Evolutionary conservation across 257 asterid genomes (phyloP).

Genomic region (Pogostemon cablin): DNA sequence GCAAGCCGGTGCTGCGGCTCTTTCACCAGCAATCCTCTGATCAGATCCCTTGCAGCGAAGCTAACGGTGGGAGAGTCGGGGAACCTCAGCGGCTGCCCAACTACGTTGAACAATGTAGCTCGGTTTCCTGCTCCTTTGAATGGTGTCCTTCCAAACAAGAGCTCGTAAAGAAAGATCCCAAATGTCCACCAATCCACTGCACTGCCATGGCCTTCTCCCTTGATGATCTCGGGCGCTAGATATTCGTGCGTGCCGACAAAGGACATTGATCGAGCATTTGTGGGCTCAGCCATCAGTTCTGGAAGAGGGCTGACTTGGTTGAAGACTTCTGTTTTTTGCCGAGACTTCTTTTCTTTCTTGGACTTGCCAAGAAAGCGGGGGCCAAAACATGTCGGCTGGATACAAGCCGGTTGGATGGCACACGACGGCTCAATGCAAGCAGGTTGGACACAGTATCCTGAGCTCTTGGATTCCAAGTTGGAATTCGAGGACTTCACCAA

Average conservation of each 20-base stretch:
- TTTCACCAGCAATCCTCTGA: constrained; percentile 59
- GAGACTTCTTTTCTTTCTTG: constrained; percentile 47
- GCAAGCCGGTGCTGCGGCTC: constrained; percentile 72
- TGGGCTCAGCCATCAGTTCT: constrained; percentile 63
- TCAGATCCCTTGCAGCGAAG: constrained; percentile 61
- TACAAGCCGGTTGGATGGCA: constrained; percentile 49
- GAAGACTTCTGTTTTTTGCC: constrained; percentile 38
- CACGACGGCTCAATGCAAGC: constrained; percentile 61
- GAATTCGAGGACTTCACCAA: constrained; percentile 51
- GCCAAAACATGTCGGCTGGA: constrained; percentile 61
- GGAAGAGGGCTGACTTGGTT: constrained; percentile 52
- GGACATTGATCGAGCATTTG: constrained; percentile 62
- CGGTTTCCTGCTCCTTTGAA: constrained; percentile 59
- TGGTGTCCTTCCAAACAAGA: constrained; percentile 56
- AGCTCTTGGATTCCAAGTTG: constrained; percentile 46
- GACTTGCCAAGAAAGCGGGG: constrained; percentile 50
- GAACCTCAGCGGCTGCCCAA: constrained; percentile 58
- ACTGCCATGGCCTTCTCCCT: constrained; percentile 67
- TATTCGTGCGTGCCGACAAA: constrained; percentile 66
- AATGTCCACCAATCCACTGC: constrained; percentile 74
- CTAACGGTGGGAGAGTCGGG: constrained; percentile 57
- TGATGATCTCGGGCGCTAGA: constrained; percentile 61
- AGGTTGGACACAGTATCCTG: constrained; percentile 48
- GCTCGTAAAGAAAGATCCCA: constrained; percentile 58
- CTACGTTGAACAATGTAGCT: constrained; percentile 60